Evolutionary conservation across 768 basidiomycete genomes (phyloP), one percentile per base, ranked within the genome.

Genomic region (Punctularia strigosozonata): DNA sequence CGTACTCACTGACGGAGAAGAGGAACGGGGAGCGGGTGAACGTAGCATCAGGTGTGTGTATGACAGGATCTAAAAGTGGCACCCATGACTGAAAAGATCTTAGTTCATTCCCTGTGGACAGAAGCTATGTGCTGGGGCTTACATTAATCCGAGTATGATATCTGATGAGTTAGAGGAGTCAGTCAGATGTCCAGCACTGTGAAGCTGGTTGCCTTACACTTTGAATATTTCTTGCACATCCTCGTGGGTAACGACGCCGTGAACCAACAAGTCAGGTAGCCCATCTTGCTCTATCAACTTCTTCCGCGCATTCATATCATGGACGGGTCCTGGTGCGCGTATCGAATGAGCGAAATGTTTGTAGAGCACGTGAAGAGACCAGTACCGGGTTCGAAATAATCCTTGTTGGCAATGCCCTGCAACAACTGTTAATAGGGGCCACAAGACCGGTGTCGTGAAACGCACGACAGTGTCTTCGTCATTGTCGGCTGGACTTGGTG

Each of bases 21-120:
- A 94, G 64, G 64, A 91, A 94, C 0, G 90, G 89, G 49, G 83
- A 87, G 38, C 90, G 68, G 15, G 82, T 73, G 48, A 85, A 88
- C 7, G 82, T 85, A 3, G 75, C 70, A 5, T 77, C 73, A 7
- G 86, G 77, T 0, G 81, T 89, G 51, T 92, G 90, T 13, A 92
- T 63, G 5, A 74, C 76, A 8, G 78, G 79, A 55, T 91, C 88
- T 7, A 94, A 66, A 18, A 91, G 58, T 2, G 82, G 82, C 14
- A 91, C 69, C 46, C 77, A 77, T 1, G 77, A 73, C 73, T 55
- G 38, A 33, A n/a, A 5, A 25, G 17, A 31, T 31, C 13, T 18
- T 6, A n/a, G 25, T 13, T 5, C n/a, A n/a, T n/a, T n/a, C n/a
- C n/a, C n/a, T n/a, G n/a, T n/a, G 24, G 7, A 21, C 13, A 24